Base-by-base conservation (phyloP, 2,329 filamentous ascomycete species). In the Knoxdaviesia proteae region DNA sequence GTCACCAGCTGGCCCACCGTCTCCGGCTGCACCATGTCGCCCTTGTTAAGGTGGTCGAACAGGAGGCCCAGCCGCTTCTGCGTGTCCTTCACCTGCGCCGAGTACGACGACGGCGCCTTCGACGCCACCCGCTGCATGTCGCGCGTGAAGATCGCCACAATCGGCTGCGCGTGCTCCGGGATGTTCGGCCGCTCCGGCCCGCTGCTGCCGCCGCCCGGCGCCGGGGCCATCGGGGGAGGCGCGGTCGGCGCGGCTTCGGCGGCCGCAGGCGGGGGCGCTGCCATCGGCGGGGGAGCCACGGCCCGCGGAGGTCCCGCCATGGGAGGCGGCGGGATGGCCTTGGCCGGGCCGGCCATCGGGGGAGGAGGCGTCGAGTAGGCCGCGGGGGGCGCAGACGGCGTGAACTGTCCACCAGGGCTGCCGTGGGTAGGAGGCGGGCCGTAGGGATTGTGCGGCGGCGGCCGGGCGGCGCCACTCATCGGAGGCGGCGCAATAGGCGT, bases 31-130 rank as follows among this genome's bases (percentile, higher is more conserved):
- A 96, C 67, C 36, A 94, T 66, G 54, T 96, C 87, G 54, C 87
- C 81, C 50, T 96, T 96, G 68, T 96, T 98, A 39, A 98, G 68
- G 58, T 94, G 86, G 55, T 98, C 88, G 57, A 94, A 96, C n/a
- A 98, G 66, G 41, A 94, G 77, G 52, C 82, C 83, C 46, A 98
- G 69, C 32, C 90, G 77, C 62, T 94, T 94, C 57, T 94, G 84
- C 2, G 87, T 90, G 56, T 96, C 90, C 52, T 84, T 82, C 20
- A 98, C 86, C 57, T 96, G 87, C 9, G 77, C 71, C 48, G 83
- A 79, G 62, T 90, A 94, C 10, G 79, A 77, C n/a, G 79, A 67
- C 11, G 90, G 90, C 1, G 90, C 90, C 50, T 84, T 80, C 33
- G 77, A 64, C 46, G 87, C 87, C 44, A 98, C 82, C 34, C 86